Base-by-base conservation (phyloP, 306 rosid genomes). In the Clitoria ternatea region DNA sequence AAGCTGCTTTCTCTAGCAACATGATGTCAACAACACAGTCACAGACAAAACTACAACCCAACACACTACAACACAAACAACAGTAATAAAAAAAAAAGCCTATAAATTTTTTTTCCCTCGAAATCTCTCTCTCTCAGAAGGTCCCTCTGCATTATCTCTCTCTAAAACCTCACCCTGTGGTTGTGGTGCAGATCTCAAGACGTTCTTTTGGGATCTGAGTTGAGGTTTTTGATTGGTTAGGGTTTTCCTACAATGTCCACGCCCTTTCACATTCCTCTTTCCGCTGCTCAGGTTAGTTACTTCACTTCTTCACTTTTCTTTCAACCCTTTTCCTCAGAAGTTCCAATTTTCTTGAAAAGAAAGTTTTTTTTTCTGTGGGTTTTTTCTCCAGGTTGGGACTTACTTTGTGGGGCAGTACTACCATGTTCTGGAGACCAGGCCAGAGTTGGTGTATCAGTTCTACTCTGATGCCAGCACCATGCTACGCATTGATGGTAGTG, bases 351-450 rank as follows among this genome's bases (percentile, higher is more conserved):
- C 66, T 17, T 60, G 0, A 60, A 60, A 60, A 60, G 9, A 4
- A 18, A 33, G 4, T 4, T 18, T 60, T 12, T 13, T 48, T n/a
- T 47, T 36, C n/a, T 19, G 37, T 35, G 44, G 24, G 29, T 59
- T 42, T 7, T 19, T 30, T 10, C 0, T 56, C 73, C 79, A 89
- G 98, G 90, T 92, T 36, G 98, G 98, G 54, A 84, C 94, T 35
- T 89, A 89, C 88, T 92, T 92, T 65, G 98, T 89, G 69, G 85
- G 89, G 70, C 98, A 92, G 86, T 92, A 89, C 67, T 92, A 89
- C 73, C 92, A 89, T 63, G 90, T 89, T 36, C 93, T 92, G 59
- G 88, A 85, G 80, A 78, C 72, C 62, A 88, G 86, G 69, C 96
- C 98, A 1, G 90, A 83, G 66, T 76, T 69, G 59, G 96, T 89